Percentiles rank a stretch among this genome's conserved stretches.
Conservation (phyloP, 2,329 filamentous ascomycete species). For the Sordariomycetes sp. region DNA sequence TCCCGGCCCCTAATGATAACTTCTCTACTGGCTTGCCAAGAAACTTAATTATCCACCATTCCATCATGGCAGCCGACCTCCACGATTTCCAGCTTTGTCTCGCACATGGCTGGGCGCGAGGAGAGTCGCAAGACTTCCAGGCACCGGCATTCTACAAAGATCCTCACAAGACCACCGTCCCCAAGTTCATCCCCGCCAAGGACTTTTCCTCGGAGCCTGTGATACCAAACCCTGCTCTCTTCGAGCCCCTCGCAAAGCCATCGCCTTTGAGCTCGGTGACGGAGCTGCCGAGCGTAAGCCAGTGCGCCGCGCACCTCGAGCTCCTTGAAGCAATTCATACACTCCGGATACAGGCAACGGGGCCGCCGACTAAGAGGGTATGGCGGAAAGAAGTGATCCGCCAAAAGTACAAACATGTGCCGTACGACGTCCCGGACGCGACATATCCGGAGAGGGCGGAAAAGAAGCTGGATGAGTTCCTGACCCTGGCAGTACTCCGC, state of each 20-base stretch:
- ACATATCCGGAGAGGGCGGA: not conserved
- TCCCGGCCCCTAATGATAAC: too few relatives aligned
- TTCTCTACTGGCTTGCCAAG: too few relatives aligned
- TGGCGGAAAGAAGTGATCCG: not conserved
- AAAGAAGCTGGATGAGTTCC: constrained; percentile 6
- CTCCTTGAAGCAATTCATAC: constrained; percentile 43
- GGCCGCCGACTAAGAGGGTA: not conserved
- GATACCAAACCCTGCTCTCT: not conserved
- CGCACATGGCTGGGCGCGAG: not conserved
- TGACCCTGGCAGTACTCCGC: constrained; percentile 13
- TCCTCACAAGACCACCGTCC: not conserved
- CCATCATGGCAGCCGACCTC: not conserved
- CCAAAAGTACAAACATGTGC: not conserved
- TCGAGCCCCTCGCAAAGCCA: not conserved
- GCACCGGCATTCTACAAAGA: not conserved
- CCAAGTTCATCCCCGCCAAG: not conserved
- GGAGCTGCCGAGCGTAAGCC: not conserved
- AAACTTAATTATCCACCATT: not conserved
- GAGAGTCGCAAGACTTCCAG: not conserved
- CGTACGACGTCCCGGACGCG: not conserved
- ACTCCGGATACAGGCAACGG: constrained; percentile 14
- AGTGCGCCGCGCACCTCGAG: constrained; percentile 44
- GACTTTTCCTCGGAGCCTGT: not conserved
- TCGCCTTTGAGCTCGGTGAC: not conserved
- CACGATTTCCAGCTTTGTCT: not conserved